Evolutionary conservation across 2,329 filamentous ascomycete genomes (phyloP).

Genomic region (Penicillium sclerotiorum): DNA sequence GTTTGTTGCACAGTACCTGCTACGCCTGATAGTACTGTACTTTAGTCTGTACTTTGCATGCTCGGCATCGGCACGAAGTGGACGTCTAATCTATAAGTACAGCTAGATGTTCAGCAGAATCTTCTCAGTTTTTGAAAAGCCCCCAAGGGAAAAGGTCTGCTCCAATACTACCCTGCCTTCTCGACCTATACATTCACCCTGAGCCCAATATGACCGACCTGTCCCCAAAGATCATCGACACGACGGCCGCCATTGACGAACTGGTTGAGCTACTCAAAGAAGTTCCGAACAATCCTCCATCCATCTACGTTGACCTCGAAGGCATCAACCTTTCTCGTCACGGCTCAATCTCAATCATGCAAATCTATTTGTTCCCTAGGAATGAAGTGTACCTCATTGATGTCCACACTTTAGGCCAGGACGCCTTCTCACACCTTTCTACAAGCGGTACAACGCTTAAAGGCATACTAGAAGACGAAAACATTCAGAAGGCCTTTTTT

Average conservation of each 20-base stretch:
- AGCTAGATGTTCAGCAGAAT: neutral
- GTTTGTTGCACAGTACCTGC: neutral
- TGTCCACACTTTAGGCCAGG: constrained; percentile 39
- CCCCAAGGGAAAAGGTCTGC: neutral
- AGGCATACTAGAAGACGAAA: constrained; percentile 48
- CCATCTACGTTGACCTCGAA: constrained; percentile 48
- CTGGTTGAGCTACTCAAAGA: neutral
- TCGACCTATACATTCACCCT: neutral
- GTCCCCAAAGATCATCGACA: neutral
- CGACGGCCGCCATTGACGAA: neutral
- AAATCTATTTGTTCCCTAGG: constrained; percentile 38
- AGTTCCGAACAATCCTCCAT: neutral
- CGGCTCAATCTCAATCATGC: constrained; percentile 50
- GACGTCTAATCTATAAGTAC: neutral
- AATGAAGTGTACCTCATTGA: constrained; percentile 50
- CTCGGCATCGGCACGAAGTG: neutral
- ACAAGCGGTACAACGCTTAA: constrained; percentile 32
- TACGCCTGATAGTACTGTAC: neutral
- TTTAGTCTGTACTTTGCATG: neutral
- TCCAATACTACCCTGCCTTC: neutral
- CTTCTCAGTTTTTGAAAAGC: neutral
- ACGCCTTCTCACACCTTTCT: constrained; percentile 43
- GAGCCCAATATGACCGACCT: neutral
- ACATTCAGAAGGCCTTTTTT: constrained; percentile 57
- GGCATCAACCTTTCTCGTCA: constrained; percentile 48